Evolutionary conservation across 2,329 filamentous ascomycete species (phyloP).

Genomic region (Neofusicoccum parvum): DNA sequence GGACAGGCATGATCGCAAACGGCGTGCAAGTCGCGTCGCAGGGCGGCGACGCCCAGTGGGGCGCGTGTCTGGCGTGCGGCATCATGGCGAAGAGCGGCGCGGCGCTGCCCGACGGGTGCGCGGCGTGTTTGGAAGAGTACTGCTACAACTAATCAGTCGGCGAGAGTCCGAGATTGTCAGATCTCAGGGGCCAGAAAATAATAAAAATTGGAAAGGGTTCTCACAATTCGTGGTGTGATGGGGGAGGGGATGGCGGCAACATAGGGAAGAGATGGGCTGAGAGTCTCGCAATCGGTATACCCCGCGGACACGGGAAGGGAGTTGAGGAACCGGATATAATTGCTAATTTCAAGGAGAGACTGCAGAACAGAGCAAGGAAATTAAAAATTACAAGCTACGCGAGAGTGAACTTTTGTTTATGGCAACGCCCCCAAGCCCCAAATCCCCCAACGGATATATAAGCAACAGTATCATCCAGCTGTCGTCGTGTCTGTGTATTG

Average conservation of each 20-base stretch:
- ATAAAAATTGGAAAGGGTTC: too few relatives aligned
- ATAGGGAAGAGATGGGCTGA: too few relatives aligned
- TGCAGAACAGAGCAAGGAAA: neutral
- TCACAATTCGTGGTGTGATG: too few relatives aligned
- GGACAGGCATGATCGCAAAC: conserved; percentile 13
- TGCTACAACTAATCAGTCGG: conserved; percentile 9
- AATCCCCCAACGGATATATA: too few relatives aligned
- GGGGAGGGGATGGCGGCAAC: too few relatives aligned
- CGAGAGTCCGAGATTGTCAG: too few relatives aligned
- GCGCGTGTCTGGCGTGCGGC: conserved; percentile 10
- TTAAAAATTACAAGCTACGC: conserved; percentile 4
- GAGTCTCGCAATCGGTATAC: neutral
- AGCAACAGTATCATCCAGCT: too few relatives aligned
- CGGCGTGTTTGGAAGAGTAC: conserved; percentile 4
- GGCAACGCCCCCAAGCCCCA: too few relatives aligned
- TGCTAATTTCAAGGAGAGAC: neutral
- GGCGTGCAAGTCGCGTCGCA: conserved; percentile 1
- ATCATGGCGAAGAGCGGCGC: conserved; percentile 15
- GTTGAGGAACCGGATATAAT: neutral
- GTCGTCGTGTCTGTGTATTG: too few relatives aligned
- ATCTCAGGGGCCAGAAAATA: too few relatives aligned
- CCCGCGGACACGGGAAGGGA: neutral
- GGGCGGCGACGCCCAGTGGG: conserved; percentile 9
- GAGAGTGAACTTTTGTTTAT: neutral
- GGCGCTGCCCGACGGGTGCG: conserved; percentile 14